These are phyloP conservation scores for Talaromyces rugulosus DNA, from an alignment of 2,329 filamentous ascomycete genomes.

Conservation along the genomic window DNA sequence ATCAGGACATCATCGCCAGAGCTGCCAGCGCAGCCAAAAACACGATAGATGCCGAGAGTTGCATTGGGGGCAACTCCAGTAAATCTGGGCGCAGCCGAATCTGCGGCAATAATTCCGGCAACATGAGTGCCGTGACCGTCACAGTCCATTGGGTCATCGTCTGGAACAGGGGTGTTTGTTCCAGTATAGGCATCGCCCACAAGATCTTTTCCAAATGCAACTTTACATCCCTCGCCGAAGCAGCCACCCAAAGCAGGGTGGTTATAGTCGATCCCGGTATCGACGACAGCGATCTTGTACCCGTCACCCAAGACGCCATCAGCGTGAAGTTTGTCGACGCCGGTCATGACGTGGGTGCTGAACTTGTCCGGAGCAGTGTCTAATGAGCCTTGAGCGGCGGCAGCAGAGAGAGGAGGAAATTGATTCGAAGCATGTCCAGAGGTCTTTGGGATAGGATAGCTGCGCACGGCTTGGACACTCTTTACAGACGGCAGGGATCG, in stretches of 20 bases:
- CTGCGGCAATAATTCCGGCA: slow-evolving; percentile 59
- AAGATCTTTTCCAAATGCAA: slow-evolving; percentile 55
- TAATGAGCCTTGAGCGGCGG: neutral
- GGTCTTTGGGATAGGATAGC: neutral
- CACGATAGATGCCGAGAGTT: slow-evolving; percentile 53
- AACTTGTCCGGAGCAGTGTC: neutral
- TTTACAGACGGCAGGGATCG: slow-evolving; percentile 8
- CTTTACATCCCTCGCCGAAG: slow-evolving; percentile 57
- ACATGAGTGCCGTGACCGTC: slow-evolving; percentile 60
- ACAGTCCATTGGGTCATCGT: slow-evolving; percentile 53
- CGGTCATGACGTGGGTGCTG: slow-evolving; percentile 16
- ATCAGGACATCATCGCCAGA: slow-evolving; percentile 56
- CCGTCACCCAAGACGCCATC: slow-evolving; percentile 16
- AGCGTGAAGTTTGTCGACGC: slow-evolving; percentile 20
- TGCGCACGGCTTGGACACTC: slow-evolving; percentile 2
- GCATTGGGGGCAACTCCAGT: slow-evolving; percentile 56
- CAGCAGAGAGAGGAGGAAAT: neutral
- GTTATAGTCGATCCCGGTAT: slow-evolving; percentile 53
- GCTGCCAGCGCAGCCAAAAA: slow-evolving; percentile 53
- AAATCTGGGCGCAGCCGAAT: slow-evolving; percentile 51
- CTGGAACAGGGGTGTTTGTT: slow-evolving; percentile 40
- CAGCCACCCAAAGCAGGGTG: slow-evolving; percentile 62
- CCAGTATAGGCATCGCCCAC: slow-evolving; percentile 49
- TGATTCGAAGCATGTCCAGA: neutral
- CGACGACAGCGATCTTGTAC: slow-evolving; percentile 17